Evolutionary conservation across 345 rosid species (phyloP), one percentile per base, ranked within the genome.

Genomic region (Litchi chinensis): DNA sequence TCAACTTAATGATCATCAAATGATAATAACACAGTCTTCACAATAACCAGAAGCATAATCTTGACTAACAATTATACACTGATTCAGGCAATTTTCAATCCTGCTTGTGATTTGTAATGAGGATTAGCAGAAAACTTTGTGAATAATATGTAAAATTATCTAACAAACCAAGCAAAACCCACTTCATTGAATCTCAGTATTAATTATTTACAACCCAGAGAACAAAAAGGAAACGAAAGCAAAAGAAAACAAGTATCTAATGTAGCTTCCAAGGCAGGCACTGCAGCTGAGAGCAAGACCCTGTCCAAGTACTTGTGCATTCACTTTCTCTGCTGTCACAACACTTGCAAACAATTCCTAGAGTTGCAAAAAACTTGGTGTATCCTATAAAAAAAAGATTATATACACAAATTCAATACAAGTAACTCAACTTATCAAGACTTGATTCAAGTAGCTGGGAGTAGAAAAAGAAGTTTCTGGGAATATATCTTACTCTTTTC

Each of bases 301-400:
- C 87, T 0, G 79, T 77, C 91, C 90, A 88, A 11, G 86, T 71
- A 72, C 71, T 83, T 62, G 76, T 60, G 80, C 92, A 91, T 71
- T 84, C 88, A 26, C 82, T 83, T 72, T 75, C 84, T 41, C 6
- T 41, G 16, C 77, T 84, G 64, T 91, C 87, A 65, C 95, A 91
- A 37, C 95, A 91, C 85, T 91, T 87, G 80, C 95, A 91, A 9
- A 82, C 83, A 57, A 91, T 80, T 67, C 95, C 95, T 2, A 91
- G 86, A 4, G 86, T 87, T 12, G 81, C 82, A 41, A 87, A 79
- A 6, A 86, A 26, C 82, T 86, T 86, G 0, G 89, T 68, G 63
- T 77, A 79, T 13, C 77, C 94, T 88, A 39, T 54, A 50, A 41
- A 52, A 52, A 52, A 9, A 59, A 41, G 10, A 15, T 73, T 10